Base-by-base conservation (phyloP, 31 red algal genomes). In the Odonthalia washingtoniensis region DNA sequence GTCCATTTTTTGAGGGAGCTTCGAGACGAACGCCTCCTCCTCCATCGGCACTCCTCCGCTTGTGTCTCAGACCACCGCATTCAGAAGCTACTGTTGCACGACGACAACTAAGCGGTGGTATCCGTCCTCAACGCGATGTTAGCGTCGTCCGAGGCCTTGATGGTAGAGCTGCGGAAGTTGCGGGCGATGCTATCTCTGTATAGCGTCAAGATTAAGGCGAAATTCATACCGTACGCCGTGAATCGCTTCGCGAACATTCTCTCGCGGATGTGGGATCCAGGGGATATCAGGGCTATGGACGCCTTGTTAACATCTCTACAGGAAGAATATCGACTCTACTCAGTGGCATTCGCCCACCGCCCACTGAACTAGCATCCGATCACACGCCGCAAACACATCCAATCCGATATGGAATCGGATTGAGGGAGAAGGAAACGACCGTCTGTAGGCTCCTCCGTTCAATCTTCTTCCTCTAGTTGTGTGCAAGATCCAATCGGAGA, bases 91-190 rank as follows among this genome's bases (percentile, higher is more conserved):
- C 26, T 83, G 63, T 38, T 83, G 0, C 80, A 83, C n/a, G 65
- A 83, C 28, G 84, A 66, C 84, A 87, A 87, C 84, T 61, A 78
- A 30, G 69, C 84, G 16, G 84, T 87, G 49, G 46, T 75, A 0
- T 76, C 33, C 83, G 28, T 86, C 0, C 46, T 86, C 12, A 76
- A 75, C 46, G 41, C 68, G 6, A 86, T 86, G 67, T 68, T 86
- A 21, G 61, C 65, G 28, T 68, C 83, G 0, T 86, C 83, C 3
- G 3, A 18, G 16, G 2, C 68, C 30, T 75, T 72, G 83, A 86
- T 86, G 83, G 24, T 21, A 3, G 45, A 86, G 41, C 28, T 86
- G 24, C 3, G 76, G 17, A 79, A 81, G 53, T 49, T 89, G 4
- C 38, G 53, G 17, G 5, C 2, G 18, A 3, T 75, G 42, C 36